Conservation (phyloP, 73 alveolate genomes). For the Paraurostyla sp. region DNA sequence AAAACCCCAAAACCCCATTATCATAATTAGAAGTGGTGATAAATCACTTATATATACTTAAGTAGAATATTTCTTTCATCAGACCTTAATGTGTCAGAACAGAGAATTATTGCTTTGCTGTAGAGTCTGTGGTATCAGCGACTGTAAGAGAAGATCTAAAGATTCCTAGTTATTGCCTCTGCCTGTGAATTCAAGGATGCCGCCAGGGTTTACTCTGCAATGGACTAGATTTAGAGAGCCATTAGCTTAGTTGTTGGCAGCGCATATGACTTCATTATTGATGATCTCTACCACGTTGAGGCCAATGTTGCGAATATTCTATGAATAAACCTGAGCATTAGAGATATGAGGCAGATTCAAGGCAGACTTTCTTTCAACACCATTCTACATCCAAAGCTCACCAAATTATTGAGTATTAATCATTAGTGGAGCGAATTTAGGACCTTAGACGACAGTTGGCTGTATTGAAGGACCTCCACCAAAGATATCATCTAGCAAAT, state of each 20-base stretch:
- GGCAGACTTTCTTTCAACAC: constrained; percentile 75
- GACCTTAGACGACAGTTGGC: constrained; percentile 6
- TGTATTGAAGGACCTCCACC: constrained; percentile 71
- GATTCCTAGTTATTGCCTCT: not conserved
- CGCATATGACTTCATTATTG: constrained; percentile 88
- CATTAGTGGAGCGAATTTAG: constrained; percentile 64
- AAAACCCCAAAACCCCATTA: too few species aligned
- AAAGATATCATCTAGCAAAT: constrained; percentile 77
- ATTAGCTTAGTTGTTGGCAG: constrained; percentile 73
- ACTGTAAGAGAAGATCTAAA: not conserved
- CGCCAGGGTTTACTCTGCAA: constrained; percentile 78
- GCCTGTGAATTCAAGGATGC: constrained; percentile 38
- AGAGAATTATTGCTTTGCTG: too few species aligned
- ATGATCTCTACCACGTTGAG: constrained; percentile 85
- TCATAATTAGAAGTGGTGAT: too few species aligned
- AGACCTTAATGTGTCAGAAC: too few species aligned
- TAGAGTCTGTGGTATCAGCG: not conserved
- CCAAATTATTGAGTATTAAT: constrained; percentile 85
- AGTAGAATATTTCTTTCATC: too few species aligned
- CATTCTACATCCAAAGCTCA: constrained; percentile 78
- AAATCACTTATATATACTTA: too few species aligned
- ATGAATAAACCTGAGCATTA: constrained; percentile 77
- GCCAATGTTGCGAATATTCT: constrained; percentile 71
- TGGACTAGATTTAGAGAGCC: constrained; percentile 72
- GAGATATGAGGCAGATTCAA: constrained; percentile 63